Evolutionary conservation across 805 yeast genomes (phyloP).

Genomic region (Candida ovalis): DNA sequence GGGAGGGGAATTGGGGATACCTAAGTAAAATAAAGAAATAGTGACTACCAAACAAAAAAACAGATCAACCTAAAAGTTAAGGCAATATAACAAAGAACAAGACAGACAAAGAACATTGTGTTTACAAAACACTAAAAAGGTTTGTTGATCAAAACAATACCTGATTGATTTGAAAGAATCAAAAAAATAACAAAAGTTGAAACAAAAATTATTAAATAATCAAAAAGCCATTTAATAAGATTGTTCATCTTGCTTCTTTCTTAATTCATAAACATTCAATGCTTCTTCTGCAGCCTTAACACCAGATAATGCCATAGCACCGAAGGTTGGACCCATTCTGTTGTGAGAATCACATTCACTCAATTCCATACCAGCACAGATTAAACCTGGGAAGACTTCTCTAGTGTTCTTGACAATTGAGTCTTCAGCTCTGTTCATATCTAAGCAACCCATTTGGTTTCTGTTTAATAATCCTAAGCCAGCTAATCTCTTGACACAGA

Average conservation of each 20-base stretch:
- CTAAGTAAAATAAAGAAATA: neutral
- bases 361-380: conserved; percentile 75
- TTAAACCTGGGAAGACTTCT: conserved; percentile 59
- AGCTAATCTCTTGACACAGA: conserved; percentile 66
- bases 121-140: neutral
- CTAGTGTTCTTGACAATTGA: conserved; percentile 67
- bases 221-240: conserved; percentile 10
- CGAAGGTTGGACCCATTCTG: conserved; percentile 84
- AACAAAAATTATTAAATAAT: too few species aligned
- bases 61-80: neutral
- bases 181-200: too few species aligned
- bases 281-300: conserved; percentile 68
- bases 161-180: neutral
- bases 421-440: conserved; percentile 76
- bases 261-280: conserved; percentile 27
- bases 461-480: conserved; percentile 43
- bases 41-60: neutral
- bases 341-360: conserved; percentile 73
- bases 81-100: conserved; percentile 1
- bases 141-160: neutral
- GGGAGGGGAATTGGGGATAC: neutral
- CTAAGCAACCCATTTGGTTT: conserved; percentile 73
- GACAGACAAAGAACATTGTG: conserved; percentile 20
- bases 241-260: conserved; percentile 25
- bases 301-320: conserved; percentile 77